Conservation (phyloP, 148 eudicot species). For the Nepenthes mirabilis region DNA sequence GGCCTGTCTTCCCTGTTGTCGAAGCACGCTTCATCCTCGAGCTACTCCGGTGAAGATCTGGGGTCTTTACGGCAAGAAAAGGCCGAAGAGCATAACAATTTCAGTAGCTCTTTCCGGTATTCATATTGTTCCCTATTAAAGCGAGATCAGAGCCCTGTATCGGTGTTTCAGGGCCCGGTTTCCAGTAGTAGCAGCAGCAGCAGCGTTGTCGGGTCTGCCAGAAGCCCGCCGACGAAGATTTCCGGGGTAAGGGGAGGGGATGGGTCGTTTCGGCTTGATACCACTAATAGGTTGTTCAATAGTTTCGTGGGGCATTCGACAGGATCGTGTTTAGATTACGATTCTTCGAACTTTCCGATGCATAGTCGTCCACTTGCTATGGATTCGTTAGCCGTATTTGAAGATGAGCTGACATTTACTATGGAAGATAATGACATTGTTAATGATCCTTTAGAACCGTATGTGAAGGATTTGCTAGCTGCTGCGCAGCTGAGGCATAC, state of each 20-base stretch:
- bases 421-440: constrained; percentile 52
- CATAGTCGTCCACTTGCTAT: constrained; percentile 12
- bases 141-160: constrained; percentile 73
- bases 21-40: constrained; percentile 26
- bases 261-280: constrained; percentile 21
- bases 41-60: constrained; percentile 33
- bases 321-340: constrained; percentile 55
- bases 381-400: constrained; percentile 11
- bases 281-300: constrained; percentile 35
- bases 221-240: constrained; percentile 35
- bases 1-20: constrained; percentile 54
- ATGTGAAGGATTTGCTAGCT: constrained; percentile 45
- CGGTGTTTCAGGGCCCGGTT: constrained; percentile 59
- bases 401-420: constrained; percentile 55
- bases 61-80: constrained; percentile 27
- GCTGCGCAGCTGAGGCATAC: constrained; percentile 57
- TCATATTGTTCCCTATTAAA: constrained; percentile 24
- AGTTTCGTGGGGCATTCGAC: constrained; percentile 48
- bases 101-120: constrained; percentile 35
- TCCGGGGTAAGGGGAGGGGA: constrained; percentile 8
- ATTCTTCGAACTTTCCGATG: constrained; percentile 26
- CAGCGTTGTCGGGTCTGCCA: constrained; percentile 19
- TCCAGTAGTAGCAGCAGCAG: constrained; percentile 16
- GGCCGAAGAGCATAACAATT: constrained; percentile 17
- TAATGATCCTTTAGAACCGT: constrained; percentile 9